Percentiles rank a stretch among this genome's conserved stretches.
Conservation (phyloP, 768 basidiomycete species). For the Termitomyces sp. region DNA sequence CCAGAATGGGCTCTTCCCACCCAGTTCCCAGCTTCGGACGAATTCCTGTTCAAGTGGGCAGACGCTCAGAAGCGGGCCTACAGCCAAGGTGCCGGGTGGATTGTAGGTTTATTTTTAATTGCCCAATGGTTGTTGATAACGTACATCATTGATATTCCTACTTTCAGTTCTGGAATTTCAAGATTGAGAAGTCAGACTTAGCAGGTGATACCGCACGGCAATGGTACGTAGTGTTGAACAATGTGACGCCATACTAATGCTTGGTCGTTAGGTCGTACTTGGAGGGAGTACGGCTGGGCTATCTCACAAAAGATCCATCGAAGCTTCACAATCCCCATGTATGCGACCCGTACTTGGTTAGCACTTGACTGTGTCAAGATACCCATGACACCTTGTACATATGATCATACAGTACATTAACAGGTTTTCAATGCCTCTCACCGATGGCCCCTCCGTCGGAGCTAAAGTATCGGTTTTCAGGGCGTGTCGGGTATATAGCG, state of each 20-base stretch:
- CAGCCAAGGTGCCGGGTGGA: constrained; percentile 57
- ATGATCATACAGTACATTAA: background rate
- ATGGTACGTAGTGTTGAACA: constrained; percentile 43
- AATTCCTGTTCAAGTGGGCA: constrained; percentile 62
- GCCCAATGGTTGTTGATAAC: background rate
- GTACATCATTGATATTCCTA: background rate
- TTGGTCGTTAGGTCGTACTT: constrained; percentile 57
- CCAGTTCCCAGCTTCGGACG: constrained; percentile 56
- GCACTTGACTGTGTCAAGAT: background rate
- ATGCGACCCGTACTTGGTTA: constrained; percentile 47
- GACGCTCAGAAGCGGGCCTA: constrained; percentile 72
- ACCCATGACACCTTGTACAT: background rate
- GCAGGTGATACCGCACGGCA: constrained; percentile 53
- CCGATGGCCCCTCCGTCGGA: too few relatives aligned
- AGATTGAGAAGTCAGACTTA: constrained; percentile 49
- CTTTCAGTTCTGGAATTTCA: constrained; percentile 65
- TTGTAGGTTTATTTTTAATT: constrained; percentile 36
- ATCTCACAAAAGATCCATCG: constrained; percentile 60
- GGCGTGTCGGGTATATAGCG: too few relatives aligned
- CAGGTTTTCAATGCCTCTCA: too few relatives aligned
- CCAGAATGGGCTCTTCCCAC: constrained; percentile 53
- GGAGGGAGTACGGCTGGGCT: constrained; percentile 53
- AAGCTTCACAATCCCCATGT: constrained; percentile 51
- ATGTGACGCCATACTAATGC: background rate
- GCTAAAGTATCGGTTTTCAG: too few relatives aligned